Percentiles rank a stretch among this genome's conserved stretches.
Evolutionary conservation across 345 rosid genomes (phyloP).

Genomic region (Populus ilicifolia): DNA sequence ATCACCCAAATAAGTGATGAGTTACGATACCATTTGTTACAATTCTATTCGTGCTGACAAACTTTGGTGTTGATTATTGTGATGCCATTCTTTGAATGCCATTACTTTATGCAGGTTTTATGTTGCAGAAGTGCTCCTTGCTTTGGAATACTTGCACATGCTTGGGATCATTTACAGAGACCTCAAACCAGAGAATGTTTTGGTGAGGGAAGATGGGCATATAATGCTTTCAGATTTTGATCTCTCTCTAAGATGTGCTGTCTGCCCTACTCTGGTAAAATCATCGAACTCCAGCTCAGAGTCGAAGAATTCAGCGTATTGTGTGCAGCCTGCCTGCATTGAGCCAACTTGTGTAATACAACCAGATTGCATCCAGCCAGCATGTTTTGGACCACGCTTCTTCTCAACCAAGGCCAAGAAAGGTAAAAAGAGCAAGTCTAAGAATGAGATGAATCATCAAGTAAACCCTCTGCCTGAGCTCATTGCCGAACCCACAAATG

Average conservation of each 20-base stretch:
- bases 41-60: too few relatives aligned
- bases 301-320: constrained; percentile 28
- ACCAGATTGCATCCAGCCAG: constrained; percentile 33
- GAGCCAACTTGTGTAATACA: constrained; percentile 30
- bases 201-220: constrained; percentile 35
- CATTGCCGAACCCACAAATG: constrained; percentile 33
- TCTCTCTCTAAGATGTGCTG: constrained; percentile 30
- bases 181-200: constrained; percentile 35
- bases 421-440: constrained; percentile 16
- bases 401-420: constrained; percentile 22
- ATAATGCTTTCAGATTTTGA: constrained; percentile 38
- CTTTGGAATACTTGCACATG: constrained; percentile 39
- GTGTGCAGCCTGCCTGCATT: constrained; percentile 27
- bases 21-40: too few relatives aligned
- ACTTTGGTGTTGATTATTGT: neutral
- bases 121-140: constrained; percentile 35
- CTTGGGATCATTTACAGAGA: constrained; percentile 37
- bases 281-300: constrained; percentile 18
- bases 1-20: too few relatives aligned
- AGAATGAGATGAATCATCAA: constrained; percentile 22
- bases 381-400: constrained; percentile 30
- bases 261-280: constrained; percentile 31
- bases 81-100: neutral
- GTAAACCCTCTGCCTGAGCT: constrained; percentile 28
- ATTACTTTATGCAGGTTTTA: constrained; percentile 21